Conservation (phyloP, 768 basidiomycete species). For the Psilocybe sp. region DNA sequence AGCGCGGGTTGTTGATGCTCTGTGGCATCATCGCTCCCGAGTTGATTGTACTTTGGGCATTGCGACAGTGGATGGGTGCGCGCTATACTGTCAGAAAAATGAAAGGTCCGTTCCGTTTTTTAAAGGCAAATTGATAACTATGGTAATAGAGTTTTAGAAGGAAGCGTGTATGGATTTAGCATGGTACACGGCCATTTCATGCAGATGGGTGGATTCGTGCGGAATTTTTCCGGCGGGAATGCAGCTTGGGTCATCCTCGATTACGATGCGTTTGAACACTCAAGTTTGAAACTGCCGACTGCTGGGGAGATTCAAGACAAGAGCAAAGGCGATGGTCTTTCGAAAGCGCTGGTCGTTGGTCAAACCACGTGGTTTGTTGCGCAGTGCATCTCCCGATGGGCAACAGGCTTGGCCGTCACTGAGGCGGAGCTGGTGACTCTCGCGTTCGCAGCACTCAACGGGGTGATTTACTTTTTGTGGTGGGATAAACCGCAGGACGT, state of each 20-base stretch:
- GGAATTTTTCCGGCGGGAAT: not conserved
- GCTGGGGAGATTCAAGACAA: slow-evolving; percentile 9
- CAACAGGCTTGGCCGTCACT: slow-evolving; percentile 20
- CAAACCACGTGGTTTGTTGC: slow-evolving; percentile 31
- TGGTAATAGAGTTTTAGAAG: not conserved
- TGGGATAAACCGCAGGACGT: too few relatives aligned
- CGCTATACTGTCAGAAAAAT: not conserved
- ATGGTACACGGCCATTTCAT: too few relatives aligned
- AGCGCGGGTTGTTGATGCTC: too few relatives aligned
- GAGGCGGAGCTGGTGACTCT: too few relatives aligned
- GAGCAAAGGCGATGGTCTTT: slow-evolving; percentile 21
- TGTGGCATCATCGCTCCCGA: slow-evolving; percentile 10
- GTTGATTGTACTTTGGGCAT: slow-evolving; percentile 9
- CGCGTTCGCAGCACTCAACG: too few relatives aligned
- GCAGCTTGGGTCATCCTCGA: not conserved
- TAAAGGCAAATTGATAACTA: not conserved
- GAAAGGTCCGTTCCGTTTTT: not conserved
- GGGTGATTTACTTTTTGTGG: too few relatives aligned
- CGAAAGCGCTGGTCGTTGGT: slow-evolving; percentile 24
- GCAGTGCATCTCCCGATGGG: slow-evolving; percentile 20
- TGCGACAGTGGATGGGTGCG: slow-evolving; percentile 6
- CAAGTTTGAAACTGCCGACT: slow-evolving; percentile 1
- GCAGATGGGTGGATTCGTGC: slow-evolving; percentile 12
- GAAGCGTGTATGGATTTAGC: not conserved
- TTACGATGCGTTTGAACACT: not conserved